Conservation (phyloP, 148 eudicot species). For the Oxyria digyna region DNA sequence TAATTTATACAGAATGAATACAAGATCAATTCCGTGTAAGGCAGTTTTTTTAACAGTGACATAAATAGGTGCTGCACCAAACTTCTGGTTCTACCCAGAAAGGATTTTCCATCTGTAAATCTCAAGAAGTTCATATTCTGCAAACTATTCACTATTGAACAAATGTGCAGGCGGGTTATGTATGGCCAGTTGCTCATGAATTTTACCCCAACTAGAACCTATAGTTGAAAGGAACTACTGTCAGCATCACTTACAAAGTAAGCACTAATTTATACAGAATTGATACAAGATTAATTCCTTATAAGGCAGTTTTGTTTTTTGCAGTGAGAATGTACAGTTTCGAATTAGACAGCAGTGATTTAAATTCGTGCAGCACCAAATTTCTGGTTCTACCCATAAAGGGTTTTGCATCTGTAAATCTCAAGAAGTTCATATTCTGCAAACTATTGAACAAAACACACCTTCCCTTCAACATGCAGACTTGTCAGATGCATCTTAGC, state of each 20-base stretch:
- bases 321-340: neutral
- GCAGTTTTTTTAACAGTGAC: neutral
- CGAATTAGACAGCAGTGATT: neutral
- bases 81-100: too few species aligned
- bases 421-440: neutral
- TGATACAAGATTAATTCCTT: too few species aligned
- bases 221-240: too few species aligned
- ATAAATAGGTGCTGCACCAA: too few species aligned
- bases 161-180: slow-evolving; percentile 75
- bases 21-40: too few species aligned
- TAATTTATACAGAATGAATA: neutral
- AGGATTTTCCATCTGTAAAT: too few species aligned
- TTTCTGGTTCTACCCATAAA: too few species aligned
- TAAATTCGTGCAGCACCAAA: neutral
- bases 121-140: too few species aligned
- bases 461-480: slow-evolving; percentile 98
- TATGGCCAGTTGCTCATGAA: slow-evolving; percentile 83
- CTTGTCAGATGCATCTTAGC: slow-evolving; percentile 76
- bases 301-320: neutral
- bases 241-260: too few species aligned
- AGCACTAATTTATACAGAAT: too few species aligned
- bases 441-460: neutral
- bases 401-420: neutral
- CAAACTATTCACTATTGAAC: too few species aligned
- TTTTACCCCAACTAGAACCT: slow-evolving; percentile 88